phyloP scores from a whole-genome alignment of 768 basidiomycete genomes.

The Pleurotus ostreatus region DNA sequence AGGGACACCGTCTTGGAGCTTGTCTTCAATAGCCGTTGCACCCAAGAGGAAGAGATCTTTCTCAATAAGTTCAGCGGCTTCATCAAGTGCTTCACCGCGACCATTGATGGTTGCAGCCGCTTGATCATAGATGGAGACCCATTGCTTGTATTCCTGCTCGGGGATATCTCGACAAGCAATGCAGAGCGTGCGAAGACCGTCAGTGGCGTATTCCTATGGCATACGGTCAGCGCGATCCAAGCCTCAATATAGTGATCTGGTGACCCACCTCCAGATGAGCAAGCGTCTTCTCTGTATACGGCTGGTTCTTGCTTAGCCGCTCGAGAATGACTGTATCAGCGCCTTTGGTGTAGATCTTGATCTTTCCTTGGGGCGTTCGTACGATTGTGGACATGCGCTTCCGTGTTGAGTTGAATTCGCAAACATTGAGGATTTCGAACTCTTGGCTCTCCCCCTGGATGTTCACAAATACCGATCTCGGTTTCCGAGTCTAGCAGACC shows the following conservation, averaged over 20 bases:
- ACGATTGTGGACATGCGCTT: conserved; percentile 98
- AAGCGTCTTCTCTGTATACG: conserved; percentile 81
- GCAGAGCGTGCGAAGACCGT: conserved; percentile 95
- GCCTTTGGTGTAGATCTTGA: conserved; percentile 95
- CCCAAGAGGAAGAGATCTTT: conserved; percentile 90
- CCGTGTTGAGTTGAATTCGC: conserved; percentile 97
- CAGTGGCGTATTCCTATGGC: conserved; percentile 87
- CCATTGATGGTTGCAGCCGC: conserved; percentile 96
- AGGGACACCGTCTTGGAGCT: conserved; percentile 96
- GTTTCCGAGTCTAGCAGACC: conserved; percentile 76
- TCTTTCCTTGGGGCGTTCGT: conserved; percentile 80
- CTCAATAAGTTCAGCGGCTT: conserved; percentile 94
- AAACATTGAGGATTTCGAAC: conserved; percentile 91
- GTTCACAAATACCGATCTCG: conserved; percentile 90
- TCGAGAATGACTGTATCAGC: conserved; percentile 98
- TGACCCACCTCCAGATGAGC: conserved; percentile 79
- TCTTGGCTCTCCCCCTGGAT: conserved; percentile 69
- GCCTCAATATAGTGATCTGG: background rate
- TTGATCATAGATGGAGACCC: conserved; percentile 84
- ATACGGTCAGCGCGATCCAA: background rate
- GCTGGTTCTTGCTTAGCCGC: conserved; percentile 80
- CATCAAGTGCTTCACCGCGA: conserved; percentile 90
- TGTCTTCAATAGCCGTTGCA: conserved; percentile 98
- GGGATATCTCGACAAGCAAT: conserved; percentile 92
- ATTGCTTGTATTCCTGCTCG: conserved; percentile 85